Evolutionary conservation across 2,329 filamentous ascomycete genomes (phyloP).

Genomic region (Fusarium transvaalense): DNA sequence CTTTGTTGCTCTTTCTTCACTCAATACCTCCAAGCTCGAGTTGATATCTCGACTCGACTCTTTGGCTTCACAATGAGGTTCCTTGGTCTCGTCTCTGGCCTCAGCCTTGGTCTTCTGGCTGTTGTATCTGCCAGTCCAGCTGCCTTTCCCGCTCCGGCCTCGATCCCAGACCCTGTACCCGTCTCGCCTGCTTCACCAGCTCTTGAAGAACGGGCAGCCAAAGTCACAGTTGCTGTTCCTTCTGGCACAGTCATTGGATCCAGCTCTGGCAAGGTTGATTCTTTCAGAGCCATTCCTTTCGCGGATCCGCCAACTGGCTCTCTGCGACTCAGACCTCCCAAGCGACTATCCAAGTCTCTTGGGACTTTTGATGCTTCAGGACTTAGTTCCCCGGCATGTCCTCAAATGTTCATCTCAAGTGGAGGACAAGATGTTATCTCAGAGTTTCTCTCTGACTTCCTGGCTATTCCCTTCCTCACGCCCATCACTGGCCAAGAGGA

Average conservation of each 20-base stretch:
- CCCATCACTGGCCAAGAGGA: constrained; percentile 69
- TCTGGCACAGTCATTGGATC: constrained; percentile 69
- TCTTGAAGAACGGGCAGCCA: constrained; percentile 59
- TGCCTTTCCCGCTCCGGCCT: constrained; percentile 26
- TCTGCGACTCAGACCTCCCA: constrained; percentile 77
- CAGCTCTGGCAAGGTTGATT: constrained; percentile 66
- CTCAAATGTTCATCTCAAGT: constrained; percentile 75
- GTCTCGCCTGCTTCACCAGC: constrained; percentile 35
- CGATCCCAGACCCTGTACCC: constrained; percentile 1
- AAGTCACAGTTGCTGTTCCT: constrained; percentile 66
- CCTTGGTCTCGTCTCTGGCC: constrained; percentile 22
- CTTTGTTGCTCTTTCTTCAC: constrained; percentile 8
- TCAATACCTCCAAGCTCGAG: neutral
- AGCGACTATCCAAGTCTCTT: constrained; percentile 65
- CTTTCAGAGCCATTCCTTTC: constrained; percentile 81
- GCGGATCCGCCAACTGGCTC: constrained; percentile 75
- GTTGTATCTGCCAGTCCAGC: constrained; percentile 40
- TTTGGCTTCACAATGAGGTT: constrained; percentile 37
- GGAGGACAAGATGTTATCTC: constrained; percentile 56
- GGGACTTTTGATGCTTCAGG: constrained; percentile 73
- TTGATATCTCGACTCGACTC: neutral
- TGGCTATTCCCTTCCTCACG: constrained; percentile 70
- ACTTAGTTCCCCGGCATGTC: constrained; percentile 69
- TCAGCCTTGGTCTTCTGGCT: constrained; percentile 32
- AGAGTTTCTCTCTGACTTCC: constrained; percentile 62